phyloP scores from a whole-genome alignment of 805 yeast genomes.

The Yamadazyma endophytica region DNA sequence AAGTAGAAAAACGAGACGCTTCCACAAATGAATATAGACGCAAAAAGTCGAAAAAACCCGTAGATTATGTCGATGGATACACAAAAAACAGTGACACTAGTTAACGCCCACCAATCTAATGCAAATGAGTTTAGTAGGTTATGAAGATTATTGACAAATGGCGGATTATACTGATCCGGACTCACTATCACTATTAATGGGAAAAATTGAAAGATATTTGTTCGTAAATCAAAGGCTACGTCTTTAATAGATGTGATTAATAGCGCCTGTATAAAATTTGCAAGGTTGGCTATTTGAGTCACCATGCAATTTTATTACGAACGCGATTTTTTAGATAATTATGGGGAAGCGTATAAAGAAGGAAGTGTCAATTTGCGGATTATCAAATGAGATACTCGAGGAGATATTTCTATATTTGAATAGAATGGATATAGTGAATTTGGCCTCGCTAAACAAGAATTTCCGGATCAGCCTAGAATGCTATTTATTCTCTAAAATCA shows the following conservation, averaged over 20 bases:
- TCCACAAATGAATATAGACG: constrained; percentile 8
- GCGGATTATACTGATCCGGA: constrained; percentile 23
- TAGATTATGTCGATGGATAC: constrained; percentile 9
- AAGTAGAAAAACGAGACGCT: constrained; percentile 1
- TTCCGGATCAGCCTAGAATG: background rate
- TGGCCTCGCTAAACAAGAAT: background rate
- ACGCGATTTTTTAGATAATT: no score
- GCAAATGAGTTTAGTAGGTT: constrained; percentile 1
- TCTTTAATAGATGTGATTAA: constrained; percentile 2
- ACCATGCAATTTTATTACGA: no score
- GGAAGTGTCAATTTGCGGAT: no score
- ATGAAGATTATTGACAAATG: constrained; percentile 14
- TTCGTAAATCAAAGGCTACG: constrained; percentile 2
- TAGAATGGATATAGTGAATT: background rate
- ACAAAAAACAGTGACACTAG: constrained; percentile 4
- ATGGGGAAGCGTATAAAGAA: no score
- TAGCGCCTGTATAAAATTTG: background rate
- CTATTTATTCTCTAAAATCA: constrained; percentile 9
- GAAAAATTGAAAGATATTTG: constrained; percentile 7
- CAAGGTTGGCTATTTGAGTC: no score
- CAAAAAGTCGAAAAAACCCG: constrained; percentile 10
- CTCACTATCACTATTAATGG: constrained; percentile 15
- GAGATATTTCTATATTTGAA: no score
- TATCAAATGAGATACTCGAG: background rate
- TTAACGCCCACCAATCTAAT: background rate